Percentiles rank a stretch among this genome's conserved stretches.
Evolutionary conservation across 2,329 filamentous ascomycete genomes (phyloP).

Genomic region (Rasamsonia emersonii): DNA sequence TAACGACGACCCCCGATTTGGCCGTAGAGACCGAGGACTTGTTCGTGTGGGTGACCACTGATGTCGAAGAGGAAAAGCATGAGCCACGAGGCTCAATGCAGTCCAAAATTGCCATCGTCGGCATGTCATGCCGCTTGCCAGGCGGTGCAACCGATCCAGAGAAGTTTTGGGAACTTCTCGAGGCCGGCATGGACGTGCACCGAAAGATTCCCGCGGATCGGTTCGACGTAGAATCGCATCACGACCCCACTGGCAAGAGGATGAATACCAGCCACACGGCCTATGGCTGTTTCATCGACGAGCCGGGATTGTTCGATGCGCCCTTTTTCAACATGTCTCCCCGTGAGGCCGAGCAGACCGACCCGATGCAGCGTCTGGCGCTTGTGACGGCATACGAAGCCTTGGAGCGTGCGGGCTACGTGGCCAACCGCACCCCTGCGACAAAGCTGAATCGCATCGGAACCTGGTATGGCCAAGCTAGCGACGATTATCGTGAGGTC

Average conservation of each 20-base stretch:
- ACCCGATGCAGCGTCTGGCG: constrained; percentile 71
- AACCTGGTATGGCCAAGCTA: constrained; percentile 66
- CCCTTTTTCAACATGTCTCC: constrained; percentile 84
- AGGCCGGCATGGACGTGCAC: constrained; percentile 23
- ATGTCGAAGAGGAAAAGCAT: not conserved
- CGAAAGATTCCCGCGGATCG: constrained; percentile 51
- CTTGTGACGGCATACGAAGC: constrained; percentile 73
- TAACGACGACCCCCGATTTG: not conserved
- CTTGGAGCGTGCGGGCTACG: constrained; percentile 70
- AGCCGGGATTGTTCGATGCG: constrained; percentile 71
- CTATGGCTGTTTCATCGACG: constrained; percentile 62
- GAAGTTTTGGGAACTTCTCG: constrained; percentile 28
- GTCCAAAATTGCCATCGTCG: constrained; percentile 61
- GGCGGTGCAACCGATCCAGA: constrained; percentile 45
- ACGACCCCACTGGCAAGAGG: constrained; percentile 57
- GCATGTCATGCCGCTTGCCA: constrained; percentile 67
- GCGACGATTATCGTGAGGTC: constrained; percentile 69
- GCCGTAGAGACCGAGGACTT: constrained; percentile 12
- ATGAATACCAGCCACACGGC: constrained; percentile 65
- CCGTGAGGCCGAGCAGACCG: constrained; percentile 65
- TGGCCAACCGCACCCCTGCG: constrained; percentile 62
- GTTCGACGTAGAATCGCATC: constrained; percentile 59
- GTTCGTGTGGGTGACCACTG: constrained; percentile 13
- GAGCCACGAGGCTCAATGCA: constrained; percentile 2
- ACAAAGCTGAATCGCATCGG: constrained; percentile 58